Percentiles rank a stretch among this genome's conserved stretches.
Evolutionary conservation across 441 rosid genomes (phyloP).

Genomic region (Flueggea neowawraea): DNA sequence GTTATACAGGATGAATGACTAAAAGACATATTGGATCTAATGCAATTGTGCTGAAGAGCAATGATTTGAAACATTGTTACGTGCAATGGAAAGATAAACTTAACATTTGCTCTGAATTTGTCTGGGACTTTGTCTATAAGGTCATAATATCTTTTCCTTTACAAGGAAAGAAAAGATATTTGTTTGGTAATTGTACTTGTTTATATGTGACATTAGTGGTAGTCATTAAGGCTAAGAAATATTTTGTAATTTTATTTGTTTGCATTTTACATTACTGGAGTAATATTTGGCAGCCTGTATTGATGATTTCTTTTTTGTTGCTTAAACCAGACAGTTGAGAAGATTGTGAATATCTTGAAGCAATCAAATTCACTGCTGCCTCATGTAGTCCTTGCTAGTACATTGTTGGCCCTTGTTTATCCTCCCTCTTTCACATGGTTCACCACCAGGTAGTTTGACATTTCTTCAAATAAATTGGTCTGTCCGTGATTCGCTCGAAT

Average conservation of each 20-base stretch:
- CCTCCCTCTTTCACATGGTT: conserved; percentile 97
- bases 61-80: no score
- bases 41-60: no score
- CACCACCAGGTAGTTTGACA: conserved; percentile 57
- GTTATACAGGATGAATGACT: no score
- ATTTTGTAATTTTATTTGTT: not conserved
- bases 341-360: conserved; percentile 53
- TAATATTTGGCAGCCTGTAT: not conserved
- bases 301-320: conserved; percentile 5
- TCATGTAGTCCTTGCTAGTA: conserved; percentile 79
- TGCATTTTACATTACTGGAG: not conserved
- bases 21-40: no score
- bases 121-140: no score
- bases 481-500: not conserved
- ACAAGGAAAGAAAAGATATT: no score
- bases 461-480: conserved; percentile 6
- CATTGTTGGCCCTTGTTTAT: conserved; percentile 79
- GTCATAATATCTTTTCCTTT: no score
- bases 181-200: no score
- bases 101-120: no score
- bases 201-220: no score
- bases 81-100: no score
- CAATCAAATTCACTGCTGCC: conserved; percentile 76
- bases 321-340: conserved; percentile 30
- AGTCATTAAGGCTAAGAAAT: no score